A percentile compares a stretch with the other conserved stretches of the same genome.
These are phyloP conservation scores for Sparassis latifolia DNA, from an alignment of 1,284 basidiomycete species.

Conservation along the genomic window DNA sequence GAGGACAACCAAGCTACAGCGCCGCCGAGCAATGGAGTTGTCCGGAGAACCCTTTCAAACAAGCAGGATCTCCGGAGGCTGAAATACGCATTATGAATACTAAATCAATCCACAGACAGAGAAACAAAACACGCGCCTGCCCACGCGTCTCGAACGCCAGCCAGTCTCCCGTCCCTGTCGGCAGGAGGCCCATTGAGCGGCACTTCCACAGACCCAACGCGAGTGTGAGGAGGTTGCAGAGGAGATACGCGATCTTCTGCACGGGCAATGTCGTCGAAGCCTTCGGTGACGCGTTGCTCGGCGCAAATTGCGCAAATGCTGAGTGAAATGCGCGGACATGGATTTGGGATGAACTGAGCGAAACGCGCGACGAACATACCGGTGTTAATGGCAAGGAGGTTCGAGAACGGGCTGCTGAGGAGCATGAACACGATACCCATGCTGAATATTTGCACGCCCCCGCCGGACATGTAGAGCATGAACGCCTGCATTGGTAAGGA, in stretches of 20 bases:
- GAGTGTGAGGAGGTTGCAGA: constrained; percentile 70
- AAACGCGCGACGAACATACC: constrained; percentile 34
- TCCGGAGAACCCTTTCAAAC: constrained; percentile 4
- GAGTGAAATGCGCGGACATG: neutral
- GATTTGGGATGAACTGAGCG: neutral
- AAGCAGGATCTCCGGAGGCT: constrained; percentile 15
- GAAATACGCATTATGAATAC: neutral
- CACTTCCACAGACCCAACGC: constrained; percentile 87
- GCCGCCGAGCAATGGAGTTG: too few species aligned
- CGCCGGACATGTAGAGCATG: constrained; percentile 95
- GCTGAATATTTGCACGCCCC: constrained; percentile 89
- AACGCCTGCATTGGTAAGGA: constrained; percentile 90
- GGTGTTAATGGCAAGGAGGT: constrained; percentile 67
- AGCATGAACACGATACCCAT: constrained; percentile 92
- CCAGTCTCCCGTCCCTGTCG: constrained; percentile 87
- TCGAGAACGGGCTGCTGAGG: constrained; percentile 75
- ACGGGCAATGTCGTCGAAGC: constrained; percentile 47
- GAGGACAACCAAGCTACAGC: too few species aligned
- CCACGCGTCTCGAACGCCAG: constrained; percentile 82
- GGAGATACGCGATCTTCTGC: constrained; percentile 64
- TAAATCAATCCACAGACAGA: constrained; percentile 9
- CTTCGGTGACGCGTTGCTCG: constrained; percentile 43
- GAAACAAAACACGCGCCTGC: constrained; percentile 40
- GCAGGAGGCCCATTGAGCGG: constrained; percentile 82
- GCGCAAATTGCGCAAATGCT: constrained; percentile 67